phyloP scores from a whole-genome alignment of 306 rosid genomes.

The Begonia fuchsioides region DNA sequence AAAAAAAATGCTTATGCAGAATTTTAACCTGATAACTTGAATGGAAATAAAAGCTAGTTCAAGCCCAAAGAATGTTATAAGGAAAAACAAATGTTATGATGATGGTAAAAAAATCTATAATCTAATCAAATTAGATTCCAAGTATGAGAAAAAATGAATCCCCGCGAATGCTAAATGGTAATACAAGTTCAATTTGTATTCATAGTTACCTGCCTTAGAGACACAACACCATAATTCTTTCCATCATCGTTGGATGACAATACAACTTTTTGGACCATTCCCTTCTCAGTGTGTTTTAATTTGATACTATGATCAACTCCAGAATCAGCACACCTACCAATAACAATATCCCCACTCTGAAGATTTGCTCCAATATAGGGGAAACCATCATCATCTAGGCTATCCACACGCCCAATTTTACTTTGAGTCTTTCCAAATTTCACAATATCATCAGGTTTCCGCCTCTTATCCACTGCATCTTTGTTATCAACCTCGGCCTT shows the following conservation, averaged over 20 bases:
- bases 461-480: conserved; percentile 56
- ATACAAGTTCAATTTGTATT: background rate
- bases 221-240: conserved; percentile 77
- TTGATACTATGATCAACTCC: conserved; percentile 83
- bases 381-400: conserved; percentile 90
- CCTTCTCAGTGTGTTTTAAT: conserved; percentile 85
- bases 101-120: too few relatives aligned
- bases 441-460: conserved; percentile 61
- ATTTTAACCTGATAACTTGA: background rate
- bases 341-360: conserved; percentile 82
- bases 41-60: background rate
- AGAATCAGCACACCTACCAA: conserved; percentile 79
- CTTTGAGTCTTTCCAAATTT: conserved; percentile 83
- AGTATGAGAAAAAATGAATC: too few relatives aligned
- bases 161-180: too few relatives aligned
- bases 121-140: too few relatives aligned
- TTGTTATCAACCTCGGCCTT: conserved; percentile 77
- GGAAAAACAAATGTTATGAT: too few relatives aligned
- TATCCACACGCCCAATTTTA: conserved; percentile 79
- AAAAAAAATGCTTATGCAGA: conserved; percentile 2
- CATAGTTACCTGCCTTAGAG: conserved; percentile 73
- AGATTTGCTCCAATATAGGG: conserved; percentile 76
- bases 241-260: conserved; percentile 93
- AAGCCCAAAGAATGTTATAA: background rate
- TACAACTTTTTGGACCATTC: conserved; percentile 85